Evolutionary conservation across 306 rosid species (phyloP).

Genomic region (Sicyos edulis): DNA sequence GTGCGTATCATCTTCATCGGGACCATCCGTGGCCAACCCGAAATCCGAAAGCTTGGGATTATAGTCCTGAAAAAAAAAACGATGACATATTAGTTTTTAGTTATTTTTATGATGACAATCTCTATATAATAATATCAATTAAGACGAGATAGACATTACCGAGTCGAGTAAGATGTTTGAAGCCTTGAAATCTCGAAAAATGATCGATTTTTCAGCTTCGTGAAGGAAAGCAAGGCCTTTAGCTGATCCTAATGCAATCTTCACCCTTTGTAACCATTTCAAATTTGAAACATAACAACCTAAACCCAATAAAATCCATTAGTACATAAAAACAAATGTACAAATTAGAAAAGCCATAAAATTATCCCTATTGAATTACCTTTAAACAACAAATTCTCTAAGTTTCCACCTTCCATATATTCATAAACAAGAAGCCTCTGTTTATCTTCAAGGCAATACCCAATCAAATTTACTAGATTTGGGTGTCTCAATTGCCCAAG

Average conservation of each 20-base stretch:
- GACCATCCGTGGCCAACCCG: slow-evolving; percentile 81
- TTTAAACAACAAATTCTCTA: slow-evolving; percentile 59
- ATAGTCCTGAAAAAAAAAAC: slow-evolving; percentile 43
- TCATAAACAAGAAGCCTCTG: slow-evolving; percentile 86
- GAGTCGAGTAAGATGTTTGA: slow-evolving; percentile 71
- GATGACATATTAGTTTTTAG: neutral
- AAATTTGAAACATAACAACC: slow-evolving; percentile 67
- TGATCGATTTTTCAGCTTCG: slow-evolving; percentile 75
- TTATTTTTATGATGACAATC: neutral
- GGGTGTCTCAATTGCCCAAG: slow-evolving; percentile 86
- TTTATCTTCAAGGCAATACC: slow-evolving; percentile 85
- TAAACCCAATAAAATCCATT: slow-evolving; percentile 21
- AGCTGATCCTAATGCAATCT: slow-evolving; percentile 83
- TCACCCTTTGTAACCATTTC: slow-evolving; percentile 85
- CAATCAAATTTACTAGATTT: slow-evolving; percentile 80
- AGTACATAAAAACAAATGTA: neutral
- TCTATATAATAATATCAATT: neutral
- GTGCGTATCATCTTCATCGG: slow-evolving; percentile 61
- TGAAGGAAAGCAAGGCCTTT: slow-evolving; percentile 83
- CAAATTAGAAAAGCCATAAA: neutral
- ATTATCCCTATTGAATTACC: slow-evolving; percentile 28
- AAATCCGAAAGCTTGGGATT: slow-evolving; percentile 83
- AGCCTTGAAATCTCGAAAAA: slow-evolving; percentile 80
- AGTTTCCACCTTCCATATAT: slow-evolving; percentile 69
- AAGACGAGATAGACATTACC: slow-evolving; percentile 21